Evolutionary conservation across 2,329 filamentous ascomycete species (phyloP), one percentile per base, ranked within the genome.

Genomic region (Aspergillus glaucus): DNA sequence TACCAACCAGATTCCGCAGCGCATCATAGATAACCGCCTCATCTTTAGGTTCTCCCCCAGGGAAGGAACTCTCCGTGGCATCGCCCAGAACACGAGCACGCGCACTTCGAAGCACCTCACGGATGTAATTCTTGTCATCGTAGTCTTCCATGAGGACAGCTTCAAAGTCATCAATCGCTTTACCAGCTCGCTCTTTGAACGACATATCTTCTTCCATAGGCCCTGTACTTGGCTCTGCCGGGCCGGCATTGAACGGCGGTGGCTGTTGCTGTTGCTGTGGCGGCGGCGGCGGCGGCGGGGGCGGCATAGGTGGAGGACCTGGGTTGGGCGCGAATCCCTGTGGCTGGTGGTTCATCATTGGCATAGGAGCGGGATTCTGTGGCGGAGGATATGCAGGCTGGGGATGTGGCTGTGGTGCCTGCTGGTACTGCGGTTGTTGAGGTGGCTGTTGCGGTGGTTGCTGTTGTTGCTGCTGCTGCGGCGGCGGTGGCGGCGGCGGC

Each of bases 111-210:
- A 72, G 63, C 30, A 72, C 69, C 54, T 71, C 67, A 22, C 68
- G 67, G 54, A 72, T 72, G 51, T 72, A 72, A 47, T 72, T 69
- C 58, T 71, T 70, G 51, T 72, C 70, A 48, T 72, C 69, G 46
- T 71, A 72, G 50, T 72, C 70, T 50, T 72, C 69, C 63, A 71
- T 69, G 12, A 72, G 62, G 10, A 72, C 69, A 15, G 68, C 65
- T 50, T 72, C 70, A 45, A 72, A 72, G 52, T 72, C 68, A 48
- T 72, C 70, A 47, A 72, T 72, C 19, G 70, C 70, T 55, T 72
- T 71, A 55, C 67, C 69, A 9, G 70, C 70, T 24, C 68, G 63
- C 12, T 70, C 65, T 46, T 62, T 62, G 60, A 72, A 72, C 12
- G 65, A 67, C 3, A 63, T 61, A 24, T 63, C 59, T 24, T 67